Evolutionary conservation across 2,329 filamentous ascomycete genomes (phyloP), one percentile per base, ranked within the genome.

Genomic region (Sclerotinia sclerotiorum): DNA sequence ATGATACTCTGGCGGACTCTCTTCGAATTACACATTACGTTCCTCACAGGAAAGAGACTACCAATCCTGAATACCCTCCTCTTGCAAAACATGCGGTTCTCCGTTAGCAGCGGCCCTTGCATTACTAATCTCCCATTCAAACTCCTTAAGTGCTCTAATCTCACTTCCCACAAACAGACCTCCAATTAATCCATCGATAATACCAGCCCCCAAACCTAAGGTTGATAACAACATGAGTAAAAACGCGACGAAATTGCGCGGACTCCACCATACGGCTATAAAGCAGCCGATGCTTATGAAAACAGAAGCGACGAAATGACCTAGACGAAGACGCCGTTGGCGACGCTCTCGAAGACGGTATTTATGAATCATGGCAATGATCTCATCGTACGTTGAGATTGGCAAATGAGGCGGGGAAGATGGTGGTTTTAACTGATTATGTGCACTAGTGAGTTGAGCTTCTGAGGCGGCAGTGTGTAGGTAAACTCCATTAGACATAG

Each of bases 41-140:
- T 11, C 6, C n/a, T 27, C 5, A 19, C 29, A 27, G 13, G n/a
- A 51, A 51, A 39, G 8, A n/a, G 35, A 27, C 60, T 63, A 63
- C 46, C 60, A 63, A 52, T 63, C 60, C 44, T 51, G n/a, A 21
- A 63, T 63, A 0, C 60, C 60, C 60, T 63, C 60, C 46, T 63
- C 60, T 2, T 19, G 32, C 3, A 63, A 24, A 27, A 39, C 64
- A 63, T 73, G 70, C 11, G 70, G 44, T 44, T 77, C 78, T 8
- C 74, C 74, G 39, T 73, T 74, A 32, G 77, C 77, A 17, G 72
- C 72, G 5, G 71, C 73, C 70, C 78, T 88, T 17, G 90, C 89
- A 77, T 91, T 94, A 63, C 82, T 82, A 35, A 98, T 89, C 79
- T 99, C 95, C 91, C 93, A 97, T 77, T 95, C 88, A 80, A 98